phyloP scores from a whole-genome alignment of 2,329 filamentous ascomycete species.

The Fusarium newnesense region DNA sequence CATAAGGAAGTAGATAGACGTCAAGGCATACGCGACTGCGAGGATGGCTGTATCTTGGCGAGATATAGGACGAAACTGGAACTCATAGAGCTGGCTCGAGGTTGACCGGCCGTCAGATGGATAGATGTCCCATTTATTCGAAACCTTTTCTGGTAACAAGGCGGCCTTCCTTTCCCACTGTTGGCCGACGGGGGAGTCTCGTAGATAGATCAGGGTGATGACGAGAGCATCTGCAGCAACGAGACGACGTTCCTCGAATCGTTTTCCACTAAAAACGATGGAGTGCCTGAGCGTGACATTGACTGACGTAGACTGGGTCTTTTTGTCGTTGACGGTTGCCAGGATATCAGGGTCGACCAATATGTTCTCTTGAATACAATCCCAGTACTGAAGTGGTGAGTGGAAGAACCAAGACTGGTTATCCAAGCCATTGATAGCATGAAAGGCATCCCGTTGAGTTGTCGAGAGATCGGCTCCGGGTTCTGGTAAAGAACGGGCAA shows the following conservation, averaged over 20 bases:
- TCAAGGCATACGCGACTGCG: constrained; percentile 71
- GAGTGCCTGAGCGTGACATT: constrained; percentile 81
- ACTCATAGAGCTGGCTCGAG: constrained; percentile 76
- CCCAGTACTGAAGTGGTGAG: constrained; percentile 86
- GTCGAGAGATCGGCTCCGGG: constrained; percentile 53
- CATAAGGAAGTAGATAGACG: constrained; percentile 71
- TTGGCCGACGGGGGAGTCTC: constrained; percentile 70
- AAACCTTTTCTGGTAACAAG: constrained; percentile 59
- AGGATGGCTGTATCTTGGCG: constrained; percentile 72
- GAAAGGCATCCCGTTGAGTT: constrained; percentile 63
- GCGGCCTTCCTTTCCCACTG: constrained; percentile 72
- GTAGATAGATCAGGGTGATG: constrained; percentile 77
- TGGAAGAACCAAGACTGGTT: constrained; percentile 80
- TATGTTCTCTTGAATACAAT: constrained; percentile 70
- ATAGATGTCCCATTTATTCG: constrained; percentile 72
- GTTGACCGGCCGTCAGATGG: constrained; percentile 65
- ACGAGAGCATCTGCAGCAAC: constrained; percentile 81
- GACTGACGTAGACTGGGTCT: constrained; percentile 70
- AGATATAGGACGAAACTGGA: constrained; percentile 80
- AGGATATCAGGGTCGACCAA: constrained; percentile 71
- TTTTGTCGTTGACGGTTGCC: constrained; percentile 73
- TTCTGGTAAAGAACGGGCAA: constrained; percentile 42
- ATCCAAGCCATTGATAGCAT: constrained; percentile 68
- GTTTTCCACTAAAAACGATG: constrained; percentile 85
- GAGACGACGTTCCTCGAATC: constrained; percentile 73